These are phyloP conservation scores for Aspergillus glaucus DNA, from an alignment of 2,329 filamentous ascomycete genomes.

Conservation along the genomic window DNA sequence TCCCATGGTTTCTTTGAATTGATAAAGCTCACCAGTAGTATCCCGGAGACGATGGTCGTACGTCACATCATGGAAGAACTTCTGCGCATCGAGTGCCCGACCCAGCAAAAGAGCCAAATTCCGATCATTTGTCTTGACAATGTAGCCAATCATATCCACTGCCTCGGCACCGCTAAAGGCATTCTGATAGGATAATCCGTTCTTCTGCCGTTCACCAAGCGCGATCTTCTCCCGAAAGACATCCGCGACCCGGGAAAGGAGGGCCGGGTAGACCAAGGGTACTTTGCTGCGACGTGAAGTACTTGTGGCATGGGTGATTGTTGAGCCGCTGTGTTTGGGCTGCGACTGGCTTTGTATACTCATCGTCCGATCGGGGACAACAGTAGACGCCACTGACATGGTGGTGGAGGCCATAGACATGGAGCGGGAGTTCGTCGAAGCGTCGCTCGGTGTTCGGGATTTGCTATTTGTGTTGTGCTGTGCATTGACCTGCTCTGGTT, in stretches of 20 bases:
- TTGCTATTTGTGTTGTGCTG: constrained; percentile 25
- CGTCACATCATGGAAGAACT: constrained; percentile 98
- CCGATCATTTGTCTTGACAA: constrained; percentile 93
- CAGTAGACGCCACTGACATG: constrained; percentile 70
- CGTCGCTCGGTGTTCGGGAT: constrained; percentile 39
- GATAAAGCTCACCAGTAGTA: constrained; percentile 90
- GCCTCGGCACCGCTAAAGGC: constrained; percentile 94
- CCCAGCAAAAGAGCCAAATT: constrained; percentile 89
- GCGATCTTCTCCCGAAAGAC: constrained; percentile 86
- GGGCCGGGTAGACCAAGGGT: constrained; percentile 86
- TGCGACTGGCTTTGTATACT: constrained; percentile 51
- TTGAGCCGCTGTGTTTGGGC: constrained; percentile 45
- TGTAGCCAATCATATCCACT: constrained; percentile 90
- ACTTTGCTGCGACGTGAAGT: constrained; percentile 58
- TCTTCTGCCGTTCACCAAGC: constrained; percentile 84
- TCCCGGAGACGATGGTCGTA: constrained; percentile 95
- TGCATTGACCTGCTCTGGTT: constrained; percentile 48
- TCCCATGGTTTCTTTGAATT: constrained; percentile 87
- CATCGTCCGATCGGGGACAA: constrained; percentile 54
- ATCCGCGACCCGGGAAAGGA: constrained; percentile 87
- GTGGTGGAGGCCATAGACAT: constrained; percentile 84
- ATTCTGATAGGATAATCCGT: constrained; percentile 94
- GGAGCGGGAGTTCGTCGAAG: constrained; percentile 50
- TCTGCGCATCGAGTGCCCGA: constrained; percentile 89
- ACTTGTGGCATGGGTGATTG: constrained; percentile 48